Percentiles rank a stretch among this genome's conserved stretches.
Evolutionary conservation across 1,139 yeast genomes (phyloP).

Genomic region (Lodderomyces jiufengensis): DNA sequence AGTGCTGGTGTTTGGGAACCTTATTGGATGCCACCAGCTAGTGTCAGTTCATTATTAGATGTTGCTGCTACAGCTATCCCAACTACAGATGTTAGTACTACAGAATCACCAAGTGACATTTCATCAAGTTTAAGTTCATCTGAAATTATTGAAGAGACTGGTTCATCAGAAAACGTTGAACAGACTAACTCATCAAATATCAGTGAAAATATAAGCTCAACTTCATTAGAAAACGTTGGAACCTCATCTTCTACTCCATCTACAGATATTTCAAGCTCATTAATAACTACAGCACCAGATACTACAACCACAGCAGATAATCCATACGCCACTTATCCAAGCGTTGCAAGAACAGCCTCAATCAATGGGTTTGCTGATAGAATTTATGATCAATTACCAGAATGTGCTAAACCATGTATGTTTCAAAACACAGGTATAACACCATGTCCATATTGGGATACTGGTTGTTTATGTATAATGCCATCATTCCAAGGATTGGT

Average conservation of each 20-base stretch:
- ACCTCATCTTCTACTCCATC: neutral
- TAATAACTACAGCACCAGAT: neutral
- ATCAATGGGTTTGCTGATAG: slow-evolving; percentile 38
- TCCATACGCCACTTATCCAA: slow-evolving; percentile 23
- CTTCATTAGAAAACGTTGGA: neutral
- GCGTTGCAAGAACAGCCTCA: slow-evolving; percentile 32
- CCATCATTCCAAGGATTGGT: slow-evolving; percentile 25
- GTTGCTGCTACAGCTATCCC: slow-evolving; percentile 25
- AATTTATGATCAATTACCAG: slow-evolving; percentile 20
- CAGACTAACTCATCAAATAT: neutral
- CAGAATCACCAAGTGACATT: neutral
- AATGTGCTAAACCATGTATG: slow-evolving; percentile 26
- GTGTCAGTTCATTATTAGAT: slow-evolving; percentile 29
- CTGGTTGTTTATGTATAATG: slow-evolving; percentile 37
- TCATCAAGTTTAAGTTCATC: neutral
- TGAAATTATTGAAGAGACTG: slow-evolving; percentile 1
- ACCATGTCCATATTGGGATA: slow-evolving; percentile 36
- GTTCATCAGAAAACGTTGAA: neutral
- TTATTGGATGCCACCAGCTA: slow-evolving; percentile 34
- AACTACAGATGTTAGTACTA: slow-evolving; percentile 4
- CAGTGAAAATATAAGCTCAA: neutral
- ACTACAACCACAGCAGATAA: slow-evolving; percentile 5
- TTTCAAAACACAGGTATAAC: slow-evolving; percentile 26
- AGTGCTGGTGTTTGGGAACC: slow-evolving; percentile 40
- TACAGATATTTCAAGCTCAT: too few relatives aligned